Conservation (phyloP, 2,329 filamentous ascomycete genomes). For the Teratosphaeria gauchensis region DNA sequence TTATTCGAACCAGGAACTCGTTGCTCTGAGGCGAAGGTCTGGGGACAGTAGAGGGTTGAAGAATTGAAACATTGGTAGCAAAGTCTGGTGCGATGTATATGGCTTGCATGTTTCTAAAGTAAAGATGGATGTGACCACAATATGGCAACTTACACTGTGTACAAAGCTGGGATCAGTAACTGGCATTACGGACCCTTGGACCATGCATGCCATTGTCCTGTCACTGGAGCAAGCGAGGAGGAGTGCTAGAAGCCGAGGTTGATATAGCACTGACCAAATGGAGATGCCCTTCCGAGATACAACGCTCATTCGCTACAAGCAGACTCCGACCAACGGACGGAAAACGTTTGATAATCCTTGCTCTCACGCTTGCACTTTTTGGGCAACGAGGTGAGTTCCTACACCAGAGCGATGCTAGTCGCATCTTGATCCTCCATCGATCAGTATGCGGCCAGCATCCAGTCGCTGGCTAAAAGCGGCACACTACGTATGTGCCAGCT, state of each 20-base stretch:
- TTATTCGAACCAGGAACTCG: constrained; percentile 40
- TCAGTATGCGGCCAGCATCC: neutral
- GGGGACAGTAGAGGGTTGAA: constrained; percentile 21
- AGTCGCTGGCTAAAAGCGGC: neutral
- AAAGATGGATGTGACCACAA: neutral
- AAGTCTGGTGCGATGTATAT: constrained; percentile 29
- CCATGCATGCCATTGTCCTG: too few relatives aligned
- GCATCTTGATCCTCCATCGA: neutral
- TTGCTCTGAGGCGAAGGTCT: constrained; percentile 25
- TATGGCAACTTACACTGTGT: neutral
- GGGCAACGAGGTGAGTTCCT: neutral
- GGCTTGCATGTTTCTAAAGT: constrained; percentile 29
- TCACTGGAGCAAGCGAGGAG: neutral
- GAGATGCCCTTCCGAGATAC: neutral
- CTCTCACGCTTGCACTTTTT: neutral
- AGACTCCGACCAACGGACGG: neutral
- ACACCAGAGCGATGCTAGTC: neutral
- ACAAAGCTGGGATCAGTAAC: neutral
- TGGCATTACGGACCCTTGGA: too few relatives aligned
- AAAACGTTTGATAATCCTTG: neutral
- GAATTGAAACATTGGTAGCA: constrained; percentile 21
- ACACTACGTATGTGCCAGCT: neutral
- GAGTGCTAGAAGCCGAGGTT: neutral
- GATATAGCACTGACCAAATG: neutral
- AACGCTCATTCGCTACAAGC: neutral